Evolutionary conservation across 805 yeast species (phyloP), one percentile per base, ranked within the genome.

Genomic region (Cyberlindnera galapagoensis): DNA sequence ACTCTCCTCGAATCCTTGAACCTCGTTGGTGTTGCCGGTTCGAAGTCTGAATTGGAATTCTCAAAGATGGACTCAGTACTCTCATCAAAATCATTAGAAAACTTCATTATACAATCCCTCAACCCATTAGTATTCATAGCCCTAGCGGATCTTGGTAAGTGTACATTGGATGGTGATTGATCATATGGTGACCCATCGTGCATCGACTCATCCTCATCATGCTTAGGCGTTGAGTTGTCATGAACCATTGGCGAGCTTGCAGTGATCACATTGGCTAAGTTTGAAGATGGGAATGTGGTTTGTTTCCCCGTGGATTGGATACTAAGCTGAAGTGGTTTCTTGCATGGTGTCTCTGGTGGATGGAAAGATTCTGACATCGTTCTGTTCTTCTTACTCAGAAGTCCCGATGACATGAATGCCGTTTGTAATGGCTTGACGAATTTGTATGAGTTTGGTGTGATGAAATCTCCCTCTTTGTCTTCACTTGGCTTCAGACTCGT

Each of bases 381-480:
- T 56, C 56, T 57, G 27, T 76, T 62, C 57, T 80, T 63, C 53
- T 77, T 77, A 23, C 80, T 74, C 38, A 78, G 56, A 21, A 85
- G 59, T 0, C 95, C 95, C 0, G 83, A 62, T 3, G 88, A 71
- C 52, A 74, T 68, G 56, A 85, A 85, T 11, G 92, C 95, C 0
- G 88, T 79, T 52, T 84, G 94, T 24, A 85, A 65, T 3, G 95
- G 95, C 51, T 80, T 82, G 15, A 82, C 92, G 29, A 75, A 72
- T 42, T 75, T 71, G 56, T 79, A 83, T 11, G 70, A 63, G 24
- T 68, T 74, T 2, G 81, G 77, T 1, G 79, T 69, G 21, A 56
- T 47, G 35, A 61, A 62, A n/a, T 52, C 53, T 4, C 23, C 39
- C 5, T 40, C 43, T 3, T 24, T 32, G n/a, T 25, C 24, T 5